Evolutionary conservation across 2,329 filamentous ascomycete genomes (phyloP), one percentile per base, ranked within the genome.

Genomic region (Fusarium brachygibbosum): DNA sequence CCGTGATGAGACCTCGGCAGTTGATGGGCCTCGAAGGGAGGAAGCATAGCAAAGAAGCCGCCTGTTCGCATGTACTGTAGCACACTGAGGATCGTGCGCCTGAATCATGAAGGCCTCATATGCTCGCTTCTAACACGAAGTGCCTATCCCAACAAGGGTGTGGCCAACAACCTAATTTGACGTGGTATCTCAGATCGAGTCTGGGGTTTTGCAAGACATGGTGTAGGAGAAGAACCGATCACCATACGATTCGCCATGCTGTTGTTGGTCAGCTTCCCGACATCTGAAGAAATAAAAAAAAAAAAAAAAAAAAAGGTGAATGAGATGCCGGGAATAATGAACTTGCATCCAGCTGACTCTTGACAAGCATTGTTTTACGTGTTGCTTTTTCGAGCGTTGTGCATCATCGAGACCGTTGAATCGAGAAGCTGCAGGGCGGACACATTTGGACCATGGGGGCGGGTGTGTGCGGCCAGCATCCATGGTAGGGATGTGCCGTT

Each of bases 391-490:
- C 44, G 66, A 66, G 72, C 66, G 44, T 48, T 54, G 58, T 73
- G 69, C 68, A 73, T 70, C 58, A 65, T 60, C 60, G 60, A 53
- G 57, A 51, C 72, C 70, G 68, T 73, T 74, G 63, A 65, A 68
- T 72, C 72, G 67, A 70, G 53, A 59, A 55, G 59, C 70, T 73
- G 72, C 72, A 73, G 68, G 68, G 55, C 62, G 63, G 68, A 56
- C 64, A 65, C 37, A 63, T 70, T 66, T 62, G 59, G 66, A 62
- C 63, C 56, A 63, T 60, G 51, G 38, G 62, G 58, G 52, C 35
- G 49, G 44, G 31, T 32, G 53, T 57, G 55, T 56, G 49, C 54
- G 49, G 51, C 45, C 54, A 54, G 46, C 61, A 50, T 48, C 55
- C 64, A 69, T 60, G 63, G 64, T 54, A 69, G 66, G 61, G 68